Base-by-base conservation (phyloP, 345 rosid genomes). In the Conringia planisiliqua region DNA sequence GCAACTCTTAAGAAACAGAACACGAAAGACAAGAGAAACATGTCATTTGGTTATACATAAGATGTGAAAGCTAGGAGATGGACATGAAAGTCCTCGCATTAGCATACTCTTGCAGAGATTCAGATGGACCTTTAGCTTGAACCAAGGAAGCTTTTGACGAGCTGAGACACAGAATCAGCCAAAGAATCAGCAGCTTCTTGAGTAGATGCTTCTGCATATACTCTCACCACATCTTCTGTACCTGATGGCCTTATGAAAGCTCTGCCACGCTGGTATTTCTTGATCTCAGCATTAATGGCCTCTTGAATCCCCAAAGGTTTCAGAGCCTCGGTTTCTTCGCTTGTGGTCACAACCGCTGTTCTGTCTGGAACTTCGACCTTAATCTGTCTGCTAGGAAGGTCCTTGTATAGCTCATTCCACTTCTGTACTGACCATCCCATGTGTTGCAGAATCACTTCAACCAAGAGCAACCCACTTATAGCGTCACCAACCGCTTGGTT, bases 401-500 rank as follows among this genome's bases (percentile, higher is more conserved):
- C 99, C 48, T 76, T 84, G 70, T 95, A 95, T 52, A 95, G 89
- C 35, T 80, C 89, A 81, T 68, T 82, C 99, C 99, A 95, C 48
- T 66, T 78, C 63, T 85, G 76, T 68, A 95, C 75, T 5, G 99
- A 90, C 98, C 99, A 95, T 33, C 87, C 88, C 89, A 76, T 82
- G 81, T 88, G 81, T 70, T 62, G 83, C 78, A 95, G 81, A 84
- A 92, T 86, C 48, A 80, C 93, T 78, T 95, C 99, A 79, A 89
- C 99, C 78, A 92, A 83, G 36, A 95, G 93, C 86, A 95, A 62
- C 57, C 85, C 88, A 66, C 99, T 90, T 81, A 95, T 61, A 74
- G 99, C 97, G 57, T 95, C 99, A 70, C 99, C 99, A 76, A 85
- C 91, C 29, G 99, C 98, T 84, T 95, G 98, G 85, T 95, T 90